Percentiles rank a stretch among this genome's conserved stretches.
Evolutionary conservation across 1,284 basidiomycete genomes (phyloP).

Genomic region (Irpex sp.): DNA sequence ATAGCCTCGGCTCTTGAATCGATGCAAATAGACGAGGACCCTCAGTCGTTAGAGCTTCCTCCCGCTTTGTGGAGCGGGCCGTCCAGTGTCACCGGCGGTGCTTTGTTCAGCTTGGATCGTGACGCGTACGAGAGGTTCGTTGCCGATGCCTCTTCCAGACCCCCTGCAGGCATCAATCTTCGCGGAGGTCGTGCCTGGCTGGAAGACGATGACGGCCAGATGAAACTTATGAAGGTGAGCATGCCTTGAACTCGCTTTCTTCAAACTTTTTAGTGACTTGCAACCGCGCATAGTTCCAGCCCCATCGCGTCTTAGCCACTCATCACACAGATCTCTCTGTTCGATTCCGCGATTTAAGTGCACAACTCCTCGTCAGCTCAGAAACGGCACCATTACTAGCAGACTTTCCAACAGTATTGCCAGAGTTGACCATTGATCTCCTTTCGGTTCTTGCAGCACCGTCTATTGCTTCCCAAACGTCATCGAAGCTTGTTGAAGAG

Average conservation of each 20-base stretch:
- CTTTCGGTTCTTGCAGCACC: conserved; percentile 45
- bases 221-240: conserved; percentile 48
- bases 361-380: conserved; percentile 57
- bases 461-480: conserved; percentile 31
- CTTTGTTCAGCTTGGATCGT: conserved; percentile 40
- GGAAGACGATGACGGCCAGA: conserved; percentile 40
- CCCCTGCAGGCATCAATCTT: conserved; percentile 30
- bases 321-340: conserved; percentile 64
- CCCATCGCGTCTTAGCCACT: conserved; percentile 64
- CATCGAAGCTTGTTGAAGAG: conserved; percentile 29
- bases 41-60: conserved; percentile 36
- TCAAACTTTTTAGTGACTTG: background rate
- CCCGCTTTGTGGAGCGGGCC: conserved; percentile 36
- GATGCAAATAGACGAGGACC: conserved; percentile 38
- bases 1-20: conserved; percentile 40
- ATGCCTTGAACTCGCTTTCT: background rate
- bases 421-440: conserved; percentile 60
- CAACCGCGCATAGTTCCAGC: conserved; percentile 50
- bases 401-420: conserved; percentile 58
- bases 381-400: conserved; percentile 40
- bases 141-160: conserved; percentile 12
- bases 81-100: conserved; percentile 37
- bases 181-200: conserved; percentile 52
- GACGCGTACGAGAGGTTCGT: conserved; percentile 38
- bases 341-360: conserved; percentile 65